Evolutionary conservation across 2,329 filamentous ascomycete species (phyloP), one percentile per base, ranked within the genome.

Genomic region (Trichophyton equinum): DNA sequence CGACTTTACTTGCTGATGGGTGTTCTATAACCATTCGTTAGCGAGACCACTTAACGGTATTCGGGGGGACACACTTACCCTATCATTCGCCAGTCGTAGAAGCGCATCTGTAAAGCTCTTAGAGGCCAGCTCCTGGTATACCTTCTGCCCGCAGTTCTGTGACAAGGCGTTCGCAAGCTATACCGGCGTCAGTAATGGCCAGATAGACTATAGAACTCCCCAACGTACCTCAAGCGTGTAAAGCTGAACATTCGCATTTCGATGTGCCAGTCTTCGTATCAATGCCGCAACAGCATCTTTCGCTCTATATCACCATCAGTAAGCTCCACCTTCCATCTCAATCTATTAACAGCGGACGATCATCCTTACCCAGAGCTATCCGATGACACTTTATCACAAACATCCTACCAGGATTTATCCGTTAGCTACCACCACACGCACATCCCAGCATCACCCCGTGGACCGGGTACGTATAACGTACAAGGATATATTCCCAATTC

Each of bases 31-130:
- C 8, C 11, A 27, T 42, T 25, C 30, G 5, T 38, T 47, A 27
- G n/a, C 15, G 3, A 25, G 22, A 6, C 9, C 11, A 8, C 25
- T 18, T 13, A 13, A 38, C 33, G 9, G 11, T 15, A 13, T 18
- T 5, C 9, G 7, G 30, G 59, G 30, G 36, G 6, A 33, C 47
- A 15, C 27, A 33, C 56, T 65, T 70, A 81, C 79, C 61, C 91
- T 84, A 75, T 99, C 94, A 76, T 86, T 89, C 65, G 94, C 91
- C 62, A 99, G 82, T 71, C 94, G 86, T 65, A 97, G 80, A 56
- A 99, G 79, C 62, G 92, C 89, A 72, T 99, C 94, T 66, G 94
- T 99, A 73, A 96, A 96, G 72, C 89, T 91, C 69, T 91, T 86
- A 66, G 88, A 94, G 33, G 91, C 88, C 62, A 96, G 79, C 76